Base-by-base conservation (phyloP, 169 alveolate genomes). In the Sarcocystis neurona region DNA sequence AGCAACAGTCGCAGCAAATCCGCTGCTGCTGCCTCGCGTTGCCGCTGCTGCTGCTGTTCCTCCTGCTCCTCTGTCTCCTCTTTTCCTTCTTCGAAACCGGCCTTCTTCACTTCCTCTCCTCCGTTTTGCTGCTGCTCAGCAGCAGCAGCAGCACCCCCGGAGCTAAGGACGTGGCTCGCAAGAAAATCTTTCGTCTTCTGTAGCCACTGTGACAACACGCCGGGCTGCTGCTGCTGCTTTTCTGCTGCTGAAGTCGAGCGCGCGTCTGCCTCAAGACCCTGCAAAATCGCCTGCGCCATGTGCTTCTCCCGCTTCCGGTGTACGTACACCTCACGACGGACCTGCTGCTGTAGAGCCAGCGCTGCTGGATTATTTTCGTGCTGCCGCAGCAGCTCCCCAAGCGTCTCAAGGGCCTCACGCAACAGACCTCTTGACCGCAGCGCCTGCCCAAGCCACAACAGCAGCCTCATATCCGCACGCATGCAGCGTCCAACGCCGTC, bases 321-420 rank as follows among this genome's bases (percentile, higher is more conserved):
- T 12, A 72, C 82, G 0, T 58, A 72, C 87, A 75, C 39, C 78
- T 56, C 41, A 34, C 82, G 91, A 30, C 77, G 74, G 48, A 87
- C 77, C 75, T 87, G 77, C 47, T 37, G 44, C 82, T 78, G 87
- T 68, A 87, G 87, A 10, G 87, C 43, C 84, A 87, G 12, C 46
- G 88, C 91, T n/a, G 82, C 56, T 12, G 91, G 91, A 60, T 85
- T 87, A 48, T 75, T 85, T 39, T 87, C 88, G 46, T 84, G 48
- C 43, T 66, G 80, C 8, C 53, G 53, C 72, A 87, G 47, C 39
- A 75, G 66, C n/a, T 82, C 39, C 23, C 60, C 87, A n/a, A 87
- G n/a, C 47, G 84, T 87, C 0, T 87, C 87, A 80, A 87, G 63
- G 23, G 91, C 78, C 8, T 77, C 91, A 10, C 78, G 88, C 10